These are phyloP conservation scores for Cercospora brassicicola DNA, from an alignment of 2,329 filamentous ascomycete species.

Conservation along the genomic window DNA sequence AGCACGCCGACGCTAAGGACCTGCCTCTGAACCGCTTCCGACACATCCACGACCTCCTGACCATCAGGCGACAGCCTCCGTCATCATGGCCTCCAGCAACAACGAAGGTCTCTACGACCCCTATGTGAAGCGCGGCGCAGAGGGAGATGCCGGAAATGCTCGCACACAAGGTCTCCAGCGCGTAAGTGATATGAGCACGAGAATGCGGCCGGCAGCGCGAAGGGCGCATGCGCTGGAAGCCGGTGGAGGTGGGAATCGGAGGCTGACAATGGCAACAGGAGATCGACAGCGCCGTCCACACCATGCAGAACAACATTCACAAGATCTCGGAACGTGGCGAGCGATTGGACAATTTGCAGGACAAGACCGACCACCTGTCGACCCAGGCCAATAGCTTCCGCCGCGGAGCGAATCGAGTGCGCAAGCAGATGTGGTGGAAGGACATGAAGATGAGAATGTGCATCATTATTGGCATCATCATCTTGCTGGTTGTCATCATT, in stretches of 20 bases:
- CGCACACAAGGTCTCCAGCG: conserved; percentile 30
- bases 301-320: conserved; percentile 97
- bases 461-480: conserved; percentile 83
- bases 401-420: conserved; percentile 90
- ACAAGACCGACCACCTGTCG: conserved; percentile 91
- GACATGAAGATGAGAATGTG: conserved; percentile 99
- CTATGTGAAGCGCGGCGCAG: conserved; percentile 32
- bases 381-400: conserved; percentile 93
- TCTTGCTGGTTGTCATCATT: conserved; percentile 91
- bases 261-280: conserved; percentile 59
- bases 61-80: conserved; percentile 7
- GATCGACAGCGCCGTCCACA: conserved; percentile 93
- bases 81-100: conserved; percentile 27
- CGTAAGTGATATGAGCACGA: conserved; percentile 17
- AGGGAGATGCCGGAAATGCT: conserved; percentile 23
- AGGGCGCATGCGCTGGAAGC: conserved; percentile 13
- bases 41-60: conserved; percentile 19
- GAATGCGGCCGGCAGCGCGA: not conserved
- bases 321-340: conserved; percentile 93
- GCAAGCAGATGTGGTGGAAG: conserved; percentile 99
- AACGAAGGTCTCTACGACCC: conserved; percentile 31
- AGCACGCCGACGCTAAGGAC: not conserved
- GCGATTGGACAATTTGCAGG: conserved; percentile 80
- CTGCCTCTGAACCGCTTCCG: not conserved
- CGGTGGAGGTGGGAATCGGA: conserved; percentile 3